phyloP scores from a whole-genome alignment of 805 yeast species.

The Lipomyces yamadae region DNA sequence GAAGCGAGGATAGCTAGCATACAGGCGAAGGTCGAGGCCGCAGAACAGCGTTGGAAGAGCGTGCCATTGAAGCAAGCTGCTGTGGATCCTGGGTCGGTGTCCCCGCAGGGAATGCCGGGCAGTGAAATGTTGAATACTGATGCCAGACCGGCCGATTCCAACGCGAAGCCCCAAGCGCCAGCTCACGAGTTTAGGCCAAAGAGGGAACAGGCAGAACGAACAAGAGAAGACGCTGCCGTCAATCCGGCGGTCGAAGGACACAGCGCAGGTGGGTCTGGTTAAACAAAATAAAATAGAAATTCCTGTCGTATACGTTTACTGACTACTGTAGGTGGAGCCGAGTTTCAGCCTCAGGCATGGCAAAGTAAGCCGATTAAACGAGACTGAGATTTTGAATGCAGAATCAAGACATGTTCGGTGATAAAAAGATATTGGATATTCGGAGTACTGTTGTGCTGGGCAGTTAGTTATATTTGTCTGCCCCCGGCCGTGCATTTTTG shows the following conservation, averaged over 20 bases:
- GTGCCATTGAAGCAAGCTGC: constrained; percentile 43
- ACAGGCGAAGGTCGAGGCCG: constrained; percentile 55
- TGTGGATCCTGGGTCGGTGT: constrained; percentile 23
- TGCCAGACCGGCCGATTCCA: constrained; percentile 9
- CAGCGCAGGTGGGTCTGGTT: constrained; percentile 6
- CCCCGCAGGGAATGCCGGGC: constrained; percentile 35
- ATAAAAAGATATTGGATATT: neutral
- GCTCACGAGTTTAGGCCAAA: constrained; percentile 6
- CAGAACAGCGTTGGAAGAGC: constrained; percentile 47
- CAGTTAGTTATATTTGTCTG: too few species aligned
- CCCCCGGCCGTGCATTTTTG: neutral
- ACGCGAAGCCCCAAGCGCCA: neutral
- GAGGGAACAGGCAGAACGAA: neutral
- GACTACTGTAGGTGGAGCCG: constrained; percentile 6
- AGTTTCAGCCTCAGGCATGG: constrained; percentile 23
- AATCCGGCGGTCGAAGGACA: constrained; percentile 1
- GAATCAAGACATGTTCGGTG: neutral
- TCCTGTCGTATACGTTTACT: neutral
- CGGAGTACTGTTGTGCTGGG: neutral
- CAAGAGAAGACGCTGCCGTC: neutral
- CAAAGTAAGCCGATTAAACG: constrained; percentile 20
- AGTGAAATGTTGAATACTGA: constrained; percentile 16
- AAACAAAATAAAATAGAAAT: neutral
- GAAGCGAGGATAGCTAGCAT: constrained; percentile 59
- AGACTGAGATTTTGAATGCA: too few species aligned